Percentiles rank a stretch among this genome's conserved stretches.
Evolutionary conservation across 805 yeast species (phyloP).

Genomic region (Pichia pseudocactophila): DNA sequence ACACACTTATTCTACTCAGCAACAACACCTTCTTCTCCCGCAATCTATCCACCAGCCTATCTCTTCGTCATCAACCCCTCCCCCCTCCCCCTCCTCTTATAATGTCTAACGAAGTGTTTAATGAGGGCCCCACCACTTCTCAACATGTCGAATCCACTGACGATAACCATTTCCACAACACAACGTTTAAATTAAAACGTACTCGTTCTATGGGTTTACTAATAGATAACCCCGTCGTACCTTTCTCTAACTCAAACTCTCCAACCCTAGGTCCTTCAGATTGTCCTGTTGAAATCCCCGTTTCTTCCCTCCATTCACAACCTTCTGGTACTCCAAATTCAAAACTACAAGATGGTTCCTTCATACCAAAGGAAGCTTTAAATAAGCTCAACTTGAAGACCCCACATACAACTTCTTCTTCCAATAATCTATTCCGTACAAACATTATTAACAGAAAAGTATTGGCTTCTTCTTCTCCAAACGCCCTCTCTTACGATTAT

Average conservation of each 20-base stretch:
- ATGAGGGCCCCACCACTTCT: constrained; percentile 55
- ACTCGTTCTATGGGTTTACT: constrained; percentile 73
- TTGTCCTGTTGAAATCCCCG: not conserved
- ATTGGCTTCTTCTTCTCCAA: not conserved
- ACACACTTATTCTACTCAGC: no score
- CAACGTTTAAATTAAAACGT: constrained; percentile 68
- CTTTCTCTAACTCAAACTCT: not conserved
- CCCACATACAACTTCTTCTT: not conserved
- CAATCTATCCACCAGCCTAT: no score
- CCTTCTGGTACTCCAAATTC: constrained; percentile 2
- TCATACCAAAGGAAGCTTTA: constrained; percentile 8
- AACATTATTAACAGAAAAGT: constrained; percentile 3
- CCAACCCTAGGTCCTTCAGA: constrained; percentile 4
- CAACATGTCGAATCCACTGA: constrained; percentile 63
- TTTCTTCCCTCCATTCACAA: not conserved
- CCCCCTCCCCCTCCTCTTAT: no score
- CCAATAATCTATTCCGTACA: not conserved
- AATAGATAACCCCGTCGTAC: not conserved
- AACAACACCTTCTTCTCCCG: no score
- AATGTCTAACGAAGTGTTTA: constrained; percentile 31
- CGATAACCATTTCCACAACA: constrained; percentile 58
- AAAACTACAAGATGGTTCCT: constrained; percentile 5
- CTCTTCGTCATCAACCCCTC: no score
- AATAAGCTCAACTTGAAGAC: constrained; percentile 4
- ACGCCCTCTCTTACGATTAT: no score